A percentile compares a stretch with the other conserved stretches of the same genome.
Evolutionary conservation across 768 basidiomycete species (phyloP).

Genomic region (Suillus americanus): DNA sequence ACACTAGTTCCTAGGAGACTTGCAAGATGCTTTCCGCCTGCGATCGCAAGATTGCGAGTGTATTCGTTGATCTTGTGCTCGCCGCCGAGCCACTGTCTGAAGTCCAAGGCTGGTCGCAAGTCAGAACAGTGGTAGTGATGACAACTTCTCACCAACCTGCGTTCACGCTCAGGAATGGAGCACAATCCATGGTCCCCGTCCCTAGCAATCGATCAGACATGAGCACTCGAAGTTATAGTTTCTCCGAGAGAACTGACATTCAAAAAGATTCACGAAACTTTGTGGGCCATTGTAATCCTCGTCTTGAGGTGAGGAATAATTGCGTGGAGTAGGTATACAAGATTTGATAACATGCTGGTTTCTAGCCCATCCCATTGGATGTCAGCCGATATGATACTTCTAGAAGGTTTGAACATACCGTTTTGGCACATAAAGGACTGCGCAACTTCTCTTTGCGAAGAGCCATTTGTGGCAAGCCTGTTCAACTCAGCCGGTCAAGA

Average conservation of each 20-base stretch:
- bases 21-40: conserved; percentile 62
- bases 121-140: conserved; percentile 1
- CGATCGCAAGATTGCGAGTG: conserved; percentile 64
- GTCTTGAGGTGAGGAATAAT: conserved; percentile 50
- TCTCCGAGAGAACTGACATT: conserved; percentile 28
- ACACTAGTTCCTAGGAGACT: conserved; percentile 59
- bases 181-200: conserved; percentile 62
- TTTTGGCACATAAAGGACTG: conserved; percentile 73
- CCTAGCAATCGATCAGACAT: conserved; percentile 36
- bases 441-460: conserved; percentile 63
- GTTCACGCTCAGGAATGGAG: conserved; percentile 51
- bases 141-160: conserved; percentile 41
- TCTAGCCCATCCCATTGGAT: conserved; percentile 31
- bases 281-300: conserved; percentile 26
- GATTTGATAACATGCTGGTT: conserved; percentile 65
- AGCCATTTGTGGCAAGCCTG: conserved; percentile 91
- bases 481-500: neutral
- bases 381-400: neutral
- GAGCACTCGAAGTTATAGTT: neutral
- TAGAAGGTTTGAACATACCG: conserved; percentile 32
- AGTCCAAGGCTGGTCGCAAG: conserved; percentile 57
- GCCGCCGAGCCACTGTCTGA: conserved; percentile 73
- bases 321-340: conserved; percentile 54
- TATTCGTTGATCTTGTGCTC: conserved; percentile 71
- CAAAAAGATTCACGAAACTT: conserved; percentile 51